phyloP scores from a whole-genome alignment of 352 stramenopile genomes.

The Phytopythium ostracodes region DNA sequence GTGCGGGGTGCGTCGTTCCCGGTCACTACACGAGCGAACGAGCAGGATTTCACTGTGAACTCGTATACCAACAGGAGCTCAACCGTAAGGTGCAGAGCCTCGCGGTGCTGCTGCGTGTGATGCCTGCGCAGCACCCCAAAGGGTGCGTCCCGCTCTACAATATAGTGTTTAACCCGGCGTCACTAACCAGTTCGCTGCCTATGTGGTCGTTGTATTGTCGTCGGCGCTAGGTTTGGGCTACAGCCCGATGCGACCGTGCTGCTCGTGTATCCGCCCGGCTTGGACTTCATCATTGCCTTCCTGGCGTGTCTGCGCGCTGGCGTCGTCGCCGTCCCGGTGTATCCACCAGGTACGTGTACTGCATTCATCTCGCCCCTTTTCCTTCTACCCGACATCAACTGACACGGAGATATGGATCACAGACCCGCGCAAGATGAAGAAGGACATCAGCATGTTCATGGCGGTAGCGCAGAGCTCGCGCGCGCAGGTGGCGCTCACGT shows the following conservation, averaged over 20 bases:
- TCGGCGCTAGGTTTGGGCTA: constrained; percentile 38
- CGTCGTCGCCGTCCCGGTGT: constrained; percentile 93
- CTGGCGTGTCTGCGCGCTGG: constrained; percentile 93
- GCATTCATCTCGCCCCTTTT: constrained; percentile 8
- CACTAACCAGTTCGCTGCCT: background rate
- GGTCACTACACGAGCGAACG: no score
- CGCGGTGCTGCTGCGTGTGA: constrained; percentile 51
- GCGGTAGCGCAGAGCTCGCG: constrained; percentile 90
- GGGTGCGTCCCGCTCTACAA: constrained; percentile 28
- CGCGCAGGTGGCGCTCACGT: constrained; percentile 93
- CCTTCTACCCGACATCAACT: no score
- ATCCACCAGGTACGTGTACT: constrained; percentile 43
- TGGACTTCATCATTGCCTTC: constrained; percentile 98
- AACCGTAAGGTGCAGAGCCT: constrained; percentile 65
- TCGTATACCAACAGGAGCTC: constrained; percentile 65
- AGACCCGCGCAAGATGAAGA: constrained; percentile 94
- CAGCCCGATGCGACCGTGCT: constrained; percentile 83
- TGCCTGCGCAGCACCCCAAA: constrained; percentile 50
- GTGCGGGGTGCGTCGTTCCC: constrained; percentile 34
- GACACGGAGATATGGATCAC: constrained; percentile 16
- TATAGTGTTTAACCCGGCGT: background rate
- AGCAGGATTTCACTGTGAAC: no score
- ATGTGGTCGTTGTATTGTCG: background rate
- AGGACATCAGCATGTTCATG: constrained; percentile 95
- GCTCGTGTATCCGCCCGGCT: constrained; percentile 96